Conservation (phyloP, 169 alveolate species). For the Sarcocystis neurona region DNA sequence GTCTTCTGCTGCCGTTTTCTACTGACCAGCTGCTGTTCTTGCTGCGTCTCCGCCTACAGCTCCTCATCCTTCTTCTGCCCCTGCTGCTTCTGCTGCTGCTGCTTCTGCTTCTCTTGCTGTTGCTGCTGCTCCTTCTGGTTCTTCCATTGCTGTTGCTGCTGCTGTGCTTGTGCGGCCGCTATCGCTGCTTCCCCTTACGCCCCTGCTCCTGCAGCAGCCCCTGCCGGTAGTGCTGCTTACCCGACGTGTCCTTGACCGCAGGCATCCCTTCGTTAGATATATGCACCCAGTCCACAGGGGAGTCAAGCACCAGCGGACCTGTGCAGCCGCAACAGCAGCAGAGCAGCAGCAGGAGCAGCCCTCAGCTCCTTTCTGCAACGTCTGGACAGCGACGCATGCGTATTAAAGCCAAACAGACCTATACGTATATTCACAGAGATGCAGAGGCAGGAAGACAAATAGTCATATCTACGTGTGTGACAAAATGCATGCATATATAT, state of each 20-base stretch:
- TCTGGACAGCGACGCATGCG: background rate
- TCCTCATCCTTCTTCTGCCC: no score
- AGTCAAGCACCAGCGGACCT: conserved; percentile 49
- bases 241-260: conserved; percentile 53
- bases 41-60: no score
- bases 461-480: background rate
- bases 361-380: background rate
- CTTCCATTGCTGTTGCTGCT: no score
- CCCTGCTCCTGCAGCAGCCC: no score
- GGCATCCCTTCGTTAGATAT: conserved; percentile 60
- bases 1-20: no score
- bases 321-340: background rate
- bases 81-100: no score
- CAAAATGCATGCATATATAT: background rate
- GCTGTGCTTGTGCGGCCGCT: no score
- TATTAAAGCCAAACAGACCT: background rate
- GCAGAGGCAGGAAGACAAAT: background rate
- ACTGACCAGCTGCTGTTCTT: no score
- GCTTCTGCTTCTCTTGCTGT: no score
- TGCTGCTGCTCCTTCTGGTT: no score
- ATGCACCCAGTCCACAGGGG: conserved; percentile 58
- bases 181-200: no score
- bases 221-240: conserved; percentile 21
- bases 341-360: background rate
- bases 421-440: background rate